Conservation (phyloP, 2,329 filamentous ascomycete species). For the Amylocarpus encephaloides region DNA sequence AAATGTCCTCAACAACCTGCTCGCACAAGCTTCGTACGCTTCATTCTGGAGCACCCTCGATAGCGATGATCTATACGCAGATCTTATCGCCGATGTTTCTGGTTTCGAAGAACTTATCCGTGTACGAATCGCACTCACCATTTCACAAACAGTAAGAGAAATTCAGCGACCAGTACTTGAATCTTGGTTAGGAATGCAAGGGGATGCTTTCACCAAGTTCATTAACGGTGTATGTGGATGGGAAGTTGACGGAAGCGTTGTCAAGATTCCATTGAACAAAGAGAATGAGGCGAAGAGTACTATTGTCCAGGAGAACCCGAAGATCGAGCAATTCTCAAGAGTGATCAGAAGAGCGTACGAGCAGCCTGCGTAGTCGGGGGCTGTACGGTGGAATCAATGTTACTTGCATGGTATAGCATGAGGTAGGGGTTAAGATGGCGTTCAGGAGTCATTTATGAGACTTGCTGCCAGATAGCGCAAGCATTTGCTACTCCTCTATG, state of each 20-base stretch:
- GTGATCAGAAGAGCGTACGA: conserved; percentile 83
- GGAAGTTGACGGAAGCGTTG: conserved; percentile 58
- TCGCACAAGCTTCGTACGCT: conserved; percentile 84
- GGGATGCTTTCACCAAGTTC: conserved; percentile 67
- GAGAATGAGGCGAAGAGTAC: conserved; percentile 97
- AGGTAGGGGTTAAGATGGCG: conserved; percentile 20
- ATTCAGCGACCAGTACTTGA: conserved; percentile 62
- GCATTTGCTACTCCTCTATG: conserved; percentile 2
- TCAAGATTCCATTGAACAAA: conserved; percentile 83
- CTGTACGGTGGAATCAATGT: conserved; percentile 4
- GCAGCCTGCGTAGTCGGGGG: conserved; percentile 53
- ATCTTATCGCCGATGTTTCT: conserved; percentile 86
- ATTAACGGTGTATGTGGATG: conserved; percentile 81
- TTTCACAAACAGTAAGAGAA: conserved; percentile 75
- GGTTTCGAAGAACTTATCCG: conserved; percentile 95
- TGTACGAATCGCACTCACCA: conserved; percentile 79
- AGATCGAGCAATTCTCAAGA: conserved; percentile 76
- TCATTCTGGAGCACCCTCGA: conserved; percentile 91
- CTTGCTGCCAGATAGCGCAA: conserved; percentile 13
- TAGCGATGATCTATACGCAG: conserved; percentile 90
- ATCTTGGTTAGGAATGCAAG: conserved; percentile 68
- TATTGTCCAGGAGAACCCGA: conserved; percentile 91
- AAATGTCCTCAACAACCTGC: conserved; percentile 63
- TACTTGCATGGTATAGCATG: conserved; percentile 17
- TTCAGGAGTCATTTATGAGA: conserved; percentile 13